Conservation (phyloP, 139 green algal genomes). For the Zygnema cylindricum region DNA sequence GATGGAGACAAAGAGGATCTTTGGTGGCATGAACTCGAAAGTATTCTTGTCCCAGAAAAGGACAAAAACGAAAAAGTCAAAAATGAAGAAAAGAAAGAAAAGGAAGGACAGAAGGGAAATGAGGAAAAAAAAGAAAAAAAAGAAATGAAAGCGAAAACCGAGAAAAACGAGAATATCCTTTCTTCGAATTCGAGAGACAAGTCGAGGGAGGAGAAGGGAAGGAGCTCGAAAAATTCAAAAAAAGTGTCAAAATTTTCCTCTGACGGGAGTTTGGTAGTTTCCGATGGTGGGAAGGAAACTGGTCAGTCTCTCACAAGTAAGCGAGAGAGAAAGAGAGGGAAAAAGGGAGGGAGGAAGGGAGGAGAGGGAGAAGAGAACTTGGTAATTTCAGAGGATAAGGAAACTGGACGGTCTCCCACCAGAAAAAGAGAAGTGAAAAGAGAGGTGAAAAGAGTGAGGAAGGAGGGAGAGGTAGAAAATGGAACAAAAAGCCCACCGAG, state of each 20-base stretch:
- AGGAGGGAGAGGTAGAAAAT: background rate
- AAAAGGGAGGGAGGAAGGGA: background rate
- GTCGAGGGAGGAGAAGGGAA: background rate
- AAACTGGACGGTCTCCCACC: background rate
- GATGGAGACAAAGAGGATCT: background rate
- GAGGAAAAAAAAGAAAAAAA: too few relatives aligned
- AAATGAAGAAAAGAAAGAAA: background rate
- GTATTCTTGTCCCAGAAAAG: background rate
- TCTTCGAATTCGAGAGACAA: too few relatives aligned
- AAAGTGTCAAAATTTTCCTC: background rate
- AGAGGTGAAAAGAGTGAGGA: background rate
- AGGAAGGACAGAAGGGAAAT: background rate
- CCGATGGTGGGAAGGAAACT: too few relatives aligned
- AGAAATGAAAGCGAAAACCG: too few relatives aligned
- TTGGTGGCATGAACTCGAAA: background rate
- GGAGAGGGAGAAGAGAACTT: background rate
- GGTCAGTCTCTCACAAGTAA: background rate
- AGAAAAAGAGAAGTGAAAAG: background rate
- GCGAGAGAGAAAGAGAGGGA: background rate
- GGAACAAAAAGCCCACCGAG: too few relatives aligned
- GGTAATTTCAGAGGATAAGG: background rate
- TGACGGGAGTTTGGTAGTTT: too few relatives aligned
- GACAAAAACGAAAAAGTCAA: too few relatives aligned
- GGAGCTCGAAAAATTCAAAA: background rate
- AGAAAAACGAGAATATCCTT: too few relatives aligned